Percentiles rank a stretch among this genome's conserved stretches.
Evolutionary conservation across 2,329 filamentous ascomycete genomes (phyloP).

Genomic region (Colletotrichum sp.): DNA sequence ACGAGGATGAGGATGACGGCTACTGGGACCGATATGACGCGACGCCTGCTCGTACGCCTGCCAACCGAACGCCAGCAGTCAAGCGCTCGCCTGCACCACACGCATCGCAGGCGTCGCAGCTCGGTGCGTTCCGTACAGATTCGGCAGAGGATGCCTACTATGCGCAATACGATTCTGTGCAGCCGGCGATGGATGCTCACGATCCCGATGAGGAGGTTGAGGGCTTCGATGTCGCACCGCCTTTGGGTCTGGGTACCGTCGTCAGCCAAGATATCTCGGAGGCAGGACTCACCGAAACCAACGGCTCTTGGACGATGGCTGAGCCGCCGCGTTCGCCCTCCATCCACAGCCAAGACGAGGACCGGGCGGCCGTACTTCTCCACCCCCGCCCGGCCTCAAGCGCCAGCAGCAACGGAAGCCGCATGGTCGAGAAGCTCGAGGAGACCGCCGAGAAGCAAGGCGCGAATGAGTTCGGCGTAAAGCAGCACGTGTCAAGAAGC

Average conservation of each 20-base stretch:
- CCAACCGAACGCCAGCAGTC: constrained; percentile 48
- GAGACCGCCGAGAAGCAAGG: constrained; percentile 60
- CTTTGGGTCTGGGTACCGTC: constrained; percentile 30
- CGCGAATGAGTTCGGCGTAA: constrained; percentile 74
- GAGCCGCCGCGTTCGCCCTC: constrained; percentile 47
- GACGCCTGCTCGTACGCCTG: constrained; percentile 64
- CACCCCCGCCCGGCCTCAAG: constrained; percentile 66
- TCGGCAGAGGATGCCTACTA: constrained; percentile 75
- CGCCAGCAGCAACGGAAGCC: constrained; percentile 59
- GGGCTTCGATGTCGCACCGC: constrained; percentile 35
- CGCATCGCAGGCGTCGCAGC: constrained; percentile 26
- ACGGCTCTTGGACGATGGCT: constrained; percentile 48
- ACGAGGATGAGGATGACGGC: constrained; percentile 73
- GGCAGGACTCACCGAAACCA: constrained; percentile 38
- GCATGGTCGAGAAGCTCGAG: constrained; percentile 67
- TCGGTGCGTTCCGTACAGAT: constrained; percentile 26
- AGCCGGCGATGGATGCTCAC: constrained; percentile 81
- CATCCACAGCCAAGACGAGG: constrained; percentile 33
- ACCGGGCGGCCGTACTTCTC: constrained; percentile 42
- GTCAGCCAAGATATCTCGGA: constrained; percentile 27
- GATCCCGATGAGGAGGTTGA: constrained; percentile 74
- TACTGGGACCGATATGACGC: constrained; percentile 83
- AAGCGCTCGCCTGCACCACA: constrained; percentile 68
- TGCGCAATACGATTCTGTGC: constrained; percentile 77
- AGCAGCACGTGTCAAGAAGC: constrained; percentile 79